Evolutionary conservation across 176 grass and related monocot genomes (phyloP).

Genomic region (Lolium multiflorum): DNA sequence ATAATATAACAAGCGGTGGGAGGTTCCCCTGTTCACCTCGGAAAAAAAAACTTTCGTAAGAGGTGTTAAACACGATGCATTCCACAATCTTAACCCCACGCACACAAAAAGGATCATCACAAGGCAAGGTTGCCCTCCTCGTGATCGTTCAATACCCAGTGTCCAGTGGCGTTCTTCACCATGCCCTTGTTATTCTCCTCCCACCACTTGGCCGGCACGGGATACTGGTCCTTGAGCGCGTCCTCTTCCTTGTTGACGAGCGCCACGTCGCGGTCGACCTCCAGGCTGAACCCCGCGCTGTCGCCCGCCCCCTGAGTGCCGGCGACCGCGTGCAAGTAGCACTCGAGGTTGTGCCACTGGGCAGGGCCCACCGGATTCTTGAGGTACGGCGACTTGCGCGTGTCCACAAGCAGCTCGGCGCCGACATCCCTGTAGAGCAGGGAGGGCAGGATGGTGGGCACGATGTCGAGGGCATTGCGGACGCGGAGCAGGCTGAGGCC

Average conservation of each 20-base stretch:
- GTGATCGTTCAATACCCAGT: constrained; percentile 74
- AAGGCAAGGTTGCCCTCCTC: constrained; percentile 63
- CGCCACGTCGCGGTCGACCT: constrained; percentile 74
- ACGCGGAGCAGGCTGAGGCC: constrained; percentile 65
- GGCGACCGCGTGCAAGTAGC: constrained; percentile 79
- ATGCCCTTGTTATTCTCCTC: constrained; percentile 75
- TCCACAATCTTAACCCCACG: neutral
- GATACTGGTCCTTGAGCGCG: constrained; percentile 74
- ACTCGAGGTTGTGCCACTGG: constrained; percentile 80
- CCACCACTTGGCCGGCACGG: constrained; percentile 71
- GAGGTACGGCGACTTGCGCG: constrained; percentile 63
- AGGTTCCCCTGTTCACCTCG: too few species aligned
- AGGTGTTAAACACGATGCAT: neutral
- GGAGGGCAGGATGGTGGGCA: constrained; percentile 67
- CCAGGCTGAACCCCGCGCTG: constrained; percentile 50
- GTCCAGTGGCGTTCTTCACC: constrained; percentile 57
- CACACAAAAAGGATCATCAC: constrained; percentile 24
- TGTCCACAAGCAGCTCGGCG: constrained; percentile 74
- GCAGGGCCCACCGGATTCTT: constrained; percentile 48
- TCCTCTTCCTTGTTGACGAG: constrained; percentile 76
- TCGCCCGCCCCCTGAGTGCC: constrained; percentile 59
- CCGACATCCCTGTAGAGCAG: constrained; percentile 73
- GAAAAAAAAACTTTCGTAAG: neutral
- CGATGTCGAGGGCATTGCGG: constrained; percentile 65
- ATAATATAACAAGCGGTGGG: too few species aligned